Conservation (phyloP, 495 filamentous ascomycete genomes). For the Xylaria flabelliformis region DNA sequence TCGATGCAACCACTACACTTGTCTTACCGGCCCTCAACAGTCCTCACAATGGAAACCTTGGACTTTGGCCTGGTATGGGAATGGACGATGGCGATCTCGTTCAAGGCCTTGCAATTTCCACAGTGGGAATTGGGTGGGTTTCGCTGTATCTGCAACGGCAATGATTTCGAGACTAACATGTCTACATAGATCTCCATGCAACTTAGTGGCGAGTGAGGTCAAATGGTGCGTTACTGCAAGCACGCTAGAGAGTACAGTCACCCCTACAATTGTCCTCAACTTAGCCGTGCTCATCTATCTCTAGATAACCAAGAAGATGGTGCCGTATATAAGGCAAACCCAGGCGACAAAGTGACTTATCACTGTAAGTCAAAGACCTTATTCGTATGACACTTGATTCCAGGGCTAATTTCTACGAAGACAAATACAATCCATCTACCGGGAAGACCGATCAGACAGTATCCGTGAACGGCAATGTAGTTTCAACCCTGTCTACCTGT, state of each 20-base stretch:
- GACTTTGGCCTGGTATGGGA: conserved; percentile 48
- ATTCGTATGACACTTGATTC: background rate
- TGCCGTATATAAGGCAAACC: conserved; percentile 22
- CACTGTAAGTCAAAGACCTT: conserved; percentile 10
- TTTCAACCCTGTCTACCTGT: conserved; percentile 48
- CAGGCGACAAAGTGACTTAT: conserved; percentile 22
- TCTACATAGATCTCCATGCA: conserved; percentile 25
- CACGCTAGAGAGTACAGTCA: conserved; percentile 16
- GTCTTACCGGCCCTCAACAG: conserved; percentile 44
- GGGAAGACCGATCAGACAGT: conserved; percentile 48
- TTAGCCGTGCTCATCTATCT: background rate
- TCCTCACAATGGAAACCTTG: conserved; percentile 26
- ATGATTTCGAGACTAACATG: background rate
- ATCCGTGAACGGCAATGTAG: conserved; percentile 43
- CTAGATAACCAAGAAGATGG: conserved; percentile 28
- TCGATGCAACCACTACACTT: conserved; percentile 47
- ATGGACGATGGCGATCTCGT: conserved; percentile 47
- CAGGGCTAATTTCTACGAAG: conserved; percentile 26
- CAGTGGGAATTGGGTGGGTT: conserved; percentile 20
- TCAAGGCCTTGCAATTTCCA: conserved; percentile 45
- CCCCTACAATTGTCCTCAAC: background rate
- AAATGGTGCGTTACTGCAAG: conserved; percentile 35
- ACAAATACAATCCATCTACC: conserved; percentile 47
- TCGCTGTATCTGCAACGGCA: background rate
- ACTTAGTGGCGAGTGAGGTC: conserved; percentile 40